These are phyloP conservation scores for Drechslerella stenobrocha DNA, from an alignment of 2,329 filamentous ascomycete genomes.

Conservation along the genomic window DNA sequence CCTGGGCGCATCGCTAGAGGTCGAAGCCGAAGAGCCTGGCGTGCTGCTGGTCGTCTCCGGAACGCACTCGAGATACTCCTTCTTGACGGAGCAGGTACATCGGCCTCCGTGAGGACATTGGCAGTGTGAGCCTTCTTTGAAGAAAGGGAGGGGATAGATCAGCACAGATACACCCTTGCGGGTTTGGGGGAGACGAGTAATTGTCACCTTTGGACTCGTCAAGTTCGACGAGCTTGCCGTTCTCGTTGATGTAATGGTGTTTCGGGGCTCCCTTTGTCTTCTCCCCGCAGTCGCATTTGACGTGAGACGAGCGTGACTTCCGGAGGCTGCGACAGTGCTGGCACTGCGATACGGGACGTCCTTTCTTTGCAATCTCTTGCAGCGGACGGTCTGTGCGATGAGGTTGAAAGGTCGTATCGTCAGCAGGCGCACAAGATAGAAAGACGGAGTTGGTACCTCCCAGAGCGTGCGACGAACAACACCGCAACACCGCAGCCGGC, in stretches of 20 bases:
- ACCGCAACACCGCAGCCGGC: slow-evolving; percentile 11
- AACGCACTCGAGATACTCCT: slow-evolving; percentile 66
- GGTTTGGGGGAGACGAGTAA: not conserved
- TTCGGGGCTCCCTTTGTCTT: slow-evolving; percentile 64
- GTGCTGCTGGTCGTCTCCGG: slow-evolving; percentile 66
- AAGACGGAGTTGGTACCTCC: slow-evolving; percentile 7
- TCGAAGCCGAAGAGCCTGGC: slow-evolving; percentile 56
- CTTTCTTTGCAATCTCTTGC: slow-evolving; percentile 95
- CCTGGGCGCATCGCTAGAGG: slow-evolving; percentile 54
- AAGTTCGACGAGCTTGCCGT: slow-evolving; percentile 44
- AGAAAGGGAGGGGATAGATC: slow-evolving; percentile 11
- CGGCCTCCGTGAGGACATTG: slow-evolving; percentile 71
- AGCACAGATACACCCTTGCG: slow-evolving; percentile 4
- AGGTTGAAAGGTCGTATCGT: slow-evolving; percentile 38
- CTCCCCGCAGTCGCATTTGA: slow-evolving; percentile 95
- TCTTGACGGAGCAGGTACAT: slow-evolving; percentile 68
- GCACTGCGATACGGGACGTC: slow-evolving; percentile 95
- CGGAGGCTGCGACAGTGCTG: slow-evolving; percentile 93
- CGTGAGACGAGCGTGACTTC: slow-evolving; percentile 91
- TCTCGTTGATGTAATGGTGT: slow-evolving; percentile 47
- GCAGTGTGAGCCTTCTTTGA: slow-evolving; percentile 63
- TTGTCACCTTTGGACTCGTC: slow-evolving; percentile 45
- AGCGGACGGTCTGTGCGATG: slow-evolving; percentile 74
- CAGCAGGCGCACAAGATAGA: slow-evolving; percentile 48
- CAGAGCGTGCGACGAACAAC: slow-evolving; percentile 40